Base-by-base conservation (phyloP, 805 yeast species). In the Suhomyces kilbournensis region DNA sequence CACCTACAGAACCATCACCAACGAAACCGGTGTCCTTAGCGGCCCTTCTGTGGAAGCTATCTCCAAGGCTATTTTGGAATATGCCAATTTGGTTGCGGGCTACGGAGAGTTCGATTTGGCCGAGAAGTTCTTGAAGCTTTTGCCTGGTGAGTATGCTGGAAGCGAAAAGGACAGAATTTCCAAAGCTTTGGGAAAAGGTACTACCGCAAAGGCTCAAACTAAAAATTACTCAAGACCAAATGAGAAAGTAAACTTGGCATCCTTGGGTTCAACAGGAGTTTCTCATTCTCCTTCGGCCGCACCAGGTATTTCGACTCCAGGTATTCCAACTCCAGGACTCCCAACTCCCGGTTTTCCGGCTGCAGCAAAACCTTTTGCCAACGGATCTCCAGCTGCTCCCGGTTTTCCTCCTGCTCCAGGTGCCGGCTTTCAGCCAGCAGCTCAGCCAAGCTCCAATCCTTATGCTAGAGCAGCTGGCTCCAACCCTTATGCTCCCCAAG, bases 91-190 rank as follows among this genome's bases (percentile, higher is more conserved):
- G 54, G 84, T 91, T 52, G 86, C 96, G 3, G 83, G 90, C 25
- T 84, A 79, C 63, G 98, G 97, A 25, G 84, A 88, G 57, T 85
- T 90, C 60, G 96, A 86, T 8, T 74, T 93, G 58, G 97, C 98
- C 1, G 79, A 76, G 53, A 81, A 78, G 58, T 82, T 88, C 58
- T 77, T 93, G 64, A 75, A 76, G 44, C 75, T 86, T 54, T 75
- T 94, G 61, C 96, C 98, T 10, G 82, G 80, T 44, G 83, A 83
- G 50, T 82, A 85, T 60, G 88, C 86, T 44, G 89, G 85, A 23
- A 61, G 74, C 20, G 97, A 90, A 63, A 88, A 85, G 67, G 92
- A 88, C 56, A 84, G 99, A 60, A 85, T 93, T 17, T 57, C 77
- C 46, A 83, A 82, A 59, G 96, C 96, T 46, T 67, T 69, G 4